Conservation (phyloP, 306 rosid genomes). For the Glycine soja region DNA sequence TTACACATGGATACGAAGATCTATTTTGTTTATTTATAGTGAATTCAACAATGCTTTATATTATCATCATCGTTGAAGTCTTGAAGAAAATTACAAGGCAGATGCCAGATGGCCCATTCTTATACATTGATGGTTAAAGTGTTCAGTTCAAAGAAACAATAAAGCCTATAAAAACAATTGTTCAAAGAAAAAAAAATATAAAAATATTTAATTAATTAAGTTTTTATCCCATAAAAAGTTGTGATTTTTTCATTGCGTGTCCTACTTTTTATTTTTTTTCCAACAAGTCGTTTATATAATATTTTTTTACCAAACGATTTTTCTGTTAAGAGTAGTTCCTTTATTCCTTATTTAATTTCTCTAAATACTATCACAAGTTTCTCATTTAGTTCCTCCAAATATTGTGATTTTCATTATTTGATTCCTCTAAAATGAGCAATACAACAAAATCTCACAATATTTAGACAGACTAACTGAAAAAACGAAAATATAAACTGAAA, state of each 20-base stretch:
- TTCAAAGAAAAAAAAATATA: neutral
- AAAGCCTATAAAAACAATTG: neutral
- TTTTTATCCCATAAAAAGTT: too few relatives aligned
- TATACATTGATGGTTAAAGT: neutral
- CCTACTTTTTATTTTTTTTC: neutral
- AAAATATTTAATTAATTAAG: too few relatives aligned
- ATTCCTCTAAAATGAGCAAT: too few relatives aligned
- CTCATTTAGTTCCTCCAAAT: neutral
- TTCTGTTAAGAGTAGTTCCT: neutral
- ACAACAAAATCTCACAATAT: neutral
- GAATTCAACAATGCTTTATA: neutral
- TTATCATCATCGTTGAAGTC: neutral
- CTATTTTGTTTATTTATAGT: neutral
- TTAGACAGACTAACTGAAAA: too few relatives aligned
- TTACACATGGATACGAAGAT: neutral
- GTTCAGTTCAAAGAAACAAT: neutral
- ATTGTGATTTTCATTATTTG: neutral
- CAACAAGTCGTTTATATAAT: neutral
- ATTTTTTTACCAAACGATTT: neutral
- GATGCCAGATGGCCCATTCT: neutral
- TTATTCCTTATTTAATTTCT: neutral
- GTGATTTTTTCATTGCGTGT: too few relatives aligned
- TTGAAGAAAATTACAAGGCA: neutral
- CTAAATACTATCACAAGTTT: neutral
- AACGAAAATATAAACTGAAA: neutral